Percentiles rank a stretch among this genome's conserved stretches.
Evolutionary conservation across 202 grass and related monocot genomes (phyloP).

Genomic region (Musa balbisiana): DNA sequence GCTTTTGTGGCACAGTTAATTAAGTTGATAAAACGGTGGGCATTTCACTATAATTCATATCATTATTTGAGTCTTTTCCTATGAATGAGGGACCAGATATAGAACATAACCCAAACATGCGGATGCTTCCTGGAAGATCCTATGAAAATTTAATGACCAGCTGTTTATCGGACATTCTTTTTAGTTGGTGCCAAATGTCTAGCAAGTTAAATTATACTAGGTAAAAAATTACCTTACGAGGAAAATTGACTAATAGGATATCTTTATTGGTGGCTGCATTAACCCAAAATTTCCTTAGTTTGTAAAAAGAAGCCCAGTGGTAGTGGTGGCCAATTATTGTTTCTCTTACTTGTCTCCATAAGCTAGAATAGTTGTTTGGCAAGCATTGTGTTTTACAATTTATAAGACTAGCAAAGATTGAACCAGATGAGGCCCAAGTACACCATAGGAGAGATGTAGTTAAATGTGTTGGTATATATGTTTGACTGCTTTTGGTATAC

Average conservation of each 20-base stretch:
- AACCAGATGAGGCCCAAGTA: background rate
- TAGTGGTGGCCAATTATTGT: too few species aligned
- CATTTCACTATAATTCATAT: background rate
- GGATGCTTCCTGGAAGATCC: background rate
- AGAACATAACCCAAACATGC: background rate
- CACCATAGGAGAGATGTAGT: background rate
- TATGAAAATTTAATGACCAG: background rate
- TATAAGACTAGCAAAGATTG: too few species aligned
- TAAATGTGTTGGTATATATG: background rate
- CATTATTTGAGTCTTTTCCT: background rate
- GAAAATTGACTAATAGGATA: background rate
- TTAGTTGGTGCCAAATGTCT: background rate
- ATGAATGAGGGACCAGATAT: background rate
- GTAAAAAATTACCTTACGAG: background rate
- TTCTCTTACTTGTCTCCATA: too few species aligned
- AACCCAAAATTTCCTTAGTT: background rate
- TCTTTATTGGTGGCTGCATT: background rate
- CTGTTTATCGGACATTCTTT: background rate
- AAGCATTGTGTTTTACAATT: too few species aligned
- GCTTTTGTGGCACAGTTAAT: background rate
- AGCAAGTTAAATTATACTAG: background rate
- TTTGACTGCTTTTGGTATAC: background rate
- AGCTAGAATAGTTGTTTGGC: too few species aligned
- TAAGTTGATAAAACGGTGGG: background rate
- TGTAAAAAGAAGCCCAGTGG: too few species aligned